phyloP scores from a whole-genome alignment of 108 stramenopile species.

The Discostella stelligeroides region DNA sequence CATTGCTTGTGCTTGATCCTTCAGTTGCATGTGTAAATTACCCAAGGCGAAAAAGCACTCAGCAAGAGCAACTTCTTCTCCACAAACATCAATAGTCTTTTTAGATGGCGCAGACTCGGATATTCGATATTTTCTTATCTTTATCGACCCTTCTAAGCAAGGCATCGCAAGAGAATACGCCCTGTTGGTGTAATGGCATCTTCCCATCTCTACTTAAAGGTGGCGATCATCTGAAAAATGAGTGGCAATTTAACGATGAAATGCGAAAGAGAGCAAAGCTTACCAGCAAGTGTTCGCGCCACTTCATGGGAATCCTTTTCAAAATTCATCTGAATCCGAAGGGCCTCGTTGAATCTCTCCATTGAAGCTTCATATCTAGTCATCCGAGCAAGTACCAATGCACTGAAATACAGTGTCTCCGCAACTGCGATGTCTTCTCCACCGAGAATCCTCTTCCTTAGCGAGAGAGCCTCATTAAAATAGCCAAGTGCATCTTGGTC shows the following conservation, averaged over 20 bases:
- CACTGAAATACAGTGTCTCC: slow-evolving; percentile 43
- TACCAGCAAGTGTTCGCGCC: slow-evolving; percentile 40
- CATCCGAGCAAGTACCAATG: slow-evolving; percentile 38
- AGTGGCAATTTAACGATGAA: neutral
- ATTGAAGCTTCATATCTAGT: slow-evolving; percentile 44
- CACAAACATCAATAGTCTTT: slow-evolving; percentile 15
- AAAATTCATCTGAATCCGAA: slow-evolving; percentile 47
- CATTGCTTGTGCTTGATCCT: slow-evolving; percentile 43
- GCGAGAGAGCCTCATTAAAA: slow-evolving; percentile 42
- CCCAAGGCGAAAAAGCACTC: slow-evolving; percentile 41
- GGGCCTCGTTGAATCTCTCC: slow-evolving; percentile 52
- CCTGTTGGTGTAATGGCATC: slow-evolving; percentile 33
- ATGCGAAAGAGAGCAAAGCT: neutral
- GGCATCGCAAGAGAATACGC: slow-evolving; percentile 32
- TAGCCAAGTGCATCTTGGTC: slow-evolving; percentile 36
- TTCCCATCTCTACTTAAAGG: slow-evolving; percentile 23
- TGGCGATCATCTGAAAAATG: neutral
- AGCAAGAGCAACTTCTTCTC: slow-evolving; percentile 43
- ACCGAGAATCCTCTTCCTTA: slow-evolving; percentile 33
- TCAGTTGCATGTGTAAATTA: slow-evolving; percentile 32
- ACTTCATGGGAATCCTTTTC: slow-evolving; percentile 40
- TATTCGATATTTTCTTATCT: slow-evolving; percentile 40
- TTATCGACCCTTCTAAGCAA: slow-evolving; percentile 43
- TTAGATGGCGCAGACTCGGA: slow-evolving; percentile 14
- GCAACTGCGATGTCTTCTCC: slow-evolving; percentile 37